Evolutionary conservation across 306 rosid genomes (phyloP), one percentile per base, ranked within the genome.

Genomic region (Trifolium subterraneum): DNA sequence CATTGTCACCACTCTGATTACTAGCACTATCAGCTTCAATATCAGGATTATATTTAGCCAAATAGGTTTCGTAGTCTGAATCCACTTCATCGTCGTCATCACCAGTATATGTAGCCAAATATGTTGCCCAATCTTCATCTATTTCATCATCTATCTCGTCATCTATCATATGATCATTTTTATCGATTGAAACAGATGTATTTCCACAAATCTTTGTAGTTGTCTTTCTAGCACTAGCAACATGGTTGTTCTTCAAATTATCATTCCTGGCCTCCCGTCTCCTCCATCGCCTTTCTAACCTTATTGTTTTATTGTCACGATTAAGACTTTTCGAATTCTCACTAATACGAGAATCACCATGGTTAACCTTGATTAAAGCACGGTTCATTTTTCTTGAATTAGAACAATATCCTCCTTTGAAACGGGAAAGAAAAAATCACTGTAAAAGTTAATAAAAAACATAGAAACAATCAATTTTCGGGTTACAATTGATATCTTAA

Each of bases 211-310:
- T 60, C 68, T 52, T 74, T 10, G 11, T 45, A 33, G 29, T 10
- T 63, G 22, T 63, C 62, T 20, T 70, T 39, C 50, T 55, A 80
- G 68, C 54, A 38, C 62, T 22, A 22, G 22, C 18, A 6, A 19
- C 7, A 68, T 16, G 8, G 1, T 18, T 68, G 19, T 8, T 9
- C 59, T 38, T 41, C 41, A 68, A 51, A 48, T 45, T 65, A 41
- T 11, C 54, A 41, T 7, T n/a, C 18, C 12, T 6, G 39, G 16
- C 27, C 78, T 69, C 84, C 45, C 51, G 7, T 80, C 93, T 81
- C 82, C 39, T 90, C 87, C 38, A 78, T 54, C 86, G 73, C 78
- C 90, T 90, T 50, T 22, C 68, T 20, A 68, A 52, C 70, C 90
- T 84, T 66, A 83, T 77, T 67, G 14, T n/a, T 72, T 56, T 81